Base-by-base conservation (phyloP, 2,329 filamentous ascomycete genomes). In the Apiospora koreana region DNA sequence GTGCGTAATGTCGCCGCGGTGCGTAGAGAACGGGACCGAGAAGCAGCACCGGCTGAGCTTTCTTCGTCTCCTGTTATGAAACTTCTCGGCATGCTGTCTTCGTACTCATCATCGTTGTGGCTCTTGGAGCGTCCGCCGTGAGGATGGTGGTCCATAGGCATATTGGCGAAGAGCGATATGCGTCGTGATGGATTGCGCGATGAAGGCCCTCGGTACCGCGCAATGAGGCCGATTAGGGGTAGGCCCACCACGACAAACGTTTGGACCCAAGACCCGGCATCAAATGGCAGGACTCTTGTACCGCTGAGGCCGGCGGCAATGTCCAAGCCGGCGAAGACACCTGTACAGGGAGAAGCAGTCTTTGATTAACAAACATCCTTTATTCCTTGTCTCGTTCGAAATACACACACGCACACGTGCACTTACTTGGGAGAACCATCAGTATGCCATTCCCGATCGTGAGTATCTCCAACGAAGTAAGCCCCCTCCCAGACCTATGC, bases 371-470 rank as follows among this genome's bases (percentile, higher is more conserved):
- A 43, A 46, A 73, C 31, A 18, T n/a, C 9, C 31, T 14, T 9
- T 23, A 14, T 3, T 2, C 38, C 8, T n/a, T 2, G 31, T 38
- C 69, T 67, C 46, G 3, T 12, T 23, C 25, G 21, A 21, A 21
- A 67, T 46, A 71, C 9, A 38, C 67, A 16, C 35, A 35, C 35
- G 35, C 35, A 35, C 35, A 35, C 3, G 4, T 8, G 10, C 5
- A 77, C 81, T 65, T 77, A 88, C 87, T 84, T n/a, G 87, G 87
- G 12, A 88, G 76, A 21, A 88, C 73, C 87, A 89, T 89, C 69
- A 89, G 79, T 1, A 88, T 73, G 14, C 86, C 87, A 46, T 89
- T 89, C 66, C 86, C 86, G 74, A 88, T 85, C 67, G 88, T 81
- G 31, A 89, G 80, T 9, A 87, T 82, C 73, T 89, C 87, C 81